phyloP scores from a whole-genome alignment of 208 protist genomes.

The Spongospora subterranea region DNA sequence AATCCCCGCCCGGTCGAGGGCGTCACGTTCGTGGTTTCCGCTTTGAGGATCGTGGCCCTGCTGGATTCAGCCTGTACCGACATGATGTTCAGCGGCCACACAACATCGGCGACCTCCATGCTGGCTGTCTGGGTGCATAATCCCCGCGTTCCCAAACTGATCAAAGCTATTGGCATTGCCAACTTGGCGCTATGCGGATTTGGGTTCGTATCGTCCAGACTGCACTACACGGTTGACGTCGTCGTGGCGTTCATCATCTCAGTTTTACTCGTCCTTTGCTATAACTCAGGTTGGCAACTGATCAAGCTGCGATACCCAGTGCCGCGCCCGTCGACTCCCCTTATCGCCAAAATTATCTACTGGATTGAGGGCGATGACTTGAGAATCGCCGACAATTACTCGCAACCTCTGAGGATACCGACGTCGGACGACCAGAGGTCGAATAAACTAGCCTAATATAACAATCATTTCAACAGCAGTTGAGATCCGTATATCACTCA shows the following conservation, averaged over 20 bases:
- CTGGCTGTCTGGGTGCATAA: not conserved
- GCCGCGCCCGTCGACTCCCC: not conserved
- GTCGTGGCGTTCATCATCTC: slow-evolving; percentile 17
- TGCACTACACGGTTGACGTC: slow-evolving; percentile 56
- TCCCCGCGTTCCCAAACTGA: not conserved
- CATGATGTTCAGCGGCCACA: slow-evolving; percentile 37
- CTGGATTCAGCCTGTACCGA: slow-evolving; percentile 42
- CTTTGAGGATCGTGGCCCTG: not conserved
- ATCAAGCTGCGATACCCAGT: not conserved
- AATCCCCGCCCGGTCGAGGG: not conserved
- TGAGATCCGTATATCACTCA: too few species aligned
- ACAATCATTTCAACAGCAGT: too few species aligned
- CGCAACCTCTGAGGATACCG: too few species aligned
- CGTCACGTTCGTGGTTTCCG: not conserved
- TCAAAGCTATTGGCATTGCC: not conserved
- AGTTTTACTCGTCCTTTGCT: not conserved
- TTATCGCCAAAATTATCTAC: not conserved
- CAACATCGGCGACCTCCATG: not conserved
- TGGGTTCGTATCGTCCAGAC: not conserved
- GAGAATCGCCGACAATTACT: too few species aligned
- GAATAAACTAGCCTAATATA: too few species aligned
- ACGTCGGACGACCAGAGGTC: too few species aligned
- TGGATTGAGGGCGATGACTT: slow-evolving; percentile 33
- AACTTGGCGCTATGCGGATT: not conserved
- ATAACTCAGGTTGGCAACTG: not conserved